Evolutionary conservation across 2,329 filamentous ascomycete genomes (phyloP), one percentile per base, ranked within the genome.

Genomic region (Neopestalotiopsis rosae): DNA sequence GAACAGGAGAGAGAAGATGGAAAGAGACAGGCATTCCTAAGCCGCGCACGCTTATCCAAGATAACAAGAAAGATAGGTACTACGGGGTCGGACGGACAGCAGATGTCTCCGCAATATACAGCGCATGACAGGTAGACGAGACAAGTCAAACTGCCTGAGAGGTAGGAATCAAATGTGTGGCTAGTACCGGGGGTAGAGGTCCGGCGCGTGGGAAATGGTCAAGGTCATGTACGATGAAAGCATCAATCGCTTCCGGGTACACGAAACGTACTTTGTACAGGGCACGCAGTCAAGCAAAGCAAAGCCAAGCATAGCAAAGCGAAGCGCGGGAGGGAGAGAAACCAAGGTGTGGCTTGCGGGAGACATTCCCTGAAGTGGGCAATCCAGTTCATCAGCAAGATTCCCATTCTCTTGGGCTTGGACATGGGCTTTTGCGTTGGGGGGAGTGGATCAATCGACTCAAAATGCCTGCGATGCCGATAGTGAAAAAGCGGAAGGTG

Each of bases 71-170:
- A 38, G 34, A 38, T 38, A 38, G 34, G 34, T 52, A 52, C 45
- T 52, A 52, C 45, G 45, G 45, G 45, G 34, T 38, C 34, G 34
- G 34, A n/a, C 17, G 45, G 45, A 10, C n/a, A 52, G 45, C 13
- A 30, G 57, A 65, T 65, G 61, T 58, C 61, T 65, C 64, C 67
- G 61, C 67, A 61, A 68, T 65, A 65, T 56, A 38, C 34, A 38
- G 34, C 34, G 34, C 34, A 38, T 38, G 34, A 38, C 34, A 38
- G 34, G 34, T 38, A 38, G 34, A 58, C 12, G 24, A 65, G 38
- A 32, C 62, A 28, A 52, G 20, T n/a, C 24, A 28, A 24, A 13
- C 38, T 38, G 34, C 34, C 34, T 38, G 34, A 38, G 34, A 65
- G 12, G 30, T 7, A 65, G 32, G 32, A 63, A 28, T 28, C 24